phyloP scores from a whole-genome alignment of 2,329 filamentous ascomycete genomes.

The Metarhizium sp. region DNA sequence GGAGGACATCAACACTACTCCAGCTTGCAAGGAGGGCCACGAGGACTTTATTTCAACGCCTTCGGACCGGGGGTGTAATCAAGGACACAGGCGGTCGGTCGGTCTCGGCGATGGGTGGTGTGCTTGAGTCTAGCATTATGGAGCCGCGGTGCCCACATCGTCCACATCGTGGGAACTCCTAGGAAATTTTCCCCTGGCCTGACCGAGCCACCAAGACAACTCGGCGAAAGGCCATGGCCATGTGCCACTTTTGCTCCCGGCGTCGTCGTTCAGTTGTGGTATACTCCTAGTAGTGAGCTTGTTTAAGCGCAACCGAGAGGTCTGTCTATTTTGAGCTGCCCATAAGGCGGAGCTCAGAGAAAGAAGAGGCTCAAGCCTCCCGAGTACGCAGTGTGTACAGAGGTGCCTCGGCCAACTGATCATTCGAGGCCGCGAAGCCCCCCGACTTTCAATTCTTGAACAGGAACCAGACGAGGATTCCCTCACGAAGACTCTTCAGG shows the following conservation, averaged over 20 bases:
- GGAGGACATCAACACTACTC: background rate
- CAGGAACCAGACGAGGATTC: too few species aligned
- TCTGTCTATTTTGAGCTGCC: background rate
- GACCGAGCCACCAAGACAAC: background rate
- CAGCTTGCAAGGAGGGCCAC: background rate
- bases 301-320: background rate
- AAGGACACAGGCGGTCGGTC: constrained; percentile 3
- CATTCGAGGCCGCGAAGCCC: too few species aligned
- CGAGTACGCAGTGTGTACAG: too few species aligned
- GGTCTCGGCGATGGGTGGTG: constrained; percentile 3
- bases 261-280: too few species aligned
- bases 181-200: constrained; percentile 7
- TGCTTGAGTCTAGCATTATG: constrained; percentile 4
- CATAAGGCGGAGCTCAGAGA: background rate
- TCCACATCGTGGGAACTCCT: constrained; percentile 9
- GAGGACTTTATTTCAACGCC: background rate
- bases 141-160: constrained; percentile 6
- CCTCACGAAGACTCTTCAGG: too few species aligned
- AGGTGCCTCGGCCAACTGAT: too few species aligned
- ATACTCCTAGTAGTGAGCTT: too few species aligned
- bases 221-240: constrained; percentile 1
- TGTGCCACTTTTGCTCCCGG: background rate
- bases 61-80: background rate
- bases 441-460: too few species aligned
- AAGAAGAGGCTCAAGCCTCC: background rate